Evolutionary conservation across 2,329 filamentous ascomycete genomes (phyloP).

Genomic region (Xylaria hypoxylon): DNA sequence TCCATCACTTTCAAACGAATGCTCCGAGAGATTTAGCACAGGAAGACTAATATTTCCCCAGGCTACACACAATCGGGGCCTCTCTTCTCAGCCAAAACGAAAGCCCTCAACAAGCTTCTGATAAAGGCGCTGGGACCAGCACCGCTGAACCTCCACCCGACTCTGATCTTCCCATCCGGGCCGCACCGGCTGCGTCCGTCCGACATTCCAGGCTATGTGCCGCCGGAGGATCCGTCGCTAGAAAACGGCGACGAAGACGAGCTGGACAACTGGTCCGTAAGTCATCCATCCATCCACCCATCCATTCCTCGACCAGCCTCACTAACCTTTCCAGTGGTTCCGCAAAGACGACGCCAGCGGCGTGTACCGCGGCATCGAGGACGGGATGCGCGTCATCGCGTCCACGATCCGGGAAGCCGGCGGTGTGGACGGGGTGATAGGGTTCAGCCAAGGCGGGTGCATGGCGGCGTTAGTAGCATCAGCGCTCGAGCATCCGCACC

Average conservation of each 20-base stretch:
- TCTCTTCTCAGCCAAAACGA: conserved; percentile 88
- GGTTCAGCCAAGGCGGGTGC: conserved; percentile 84
- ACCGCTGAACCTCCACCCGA: conserved; percentile 64
- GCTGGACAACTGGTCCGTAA: conserved; percentile 74
- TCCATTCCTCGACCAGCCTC: neutral
- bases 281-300: conserved; percentile 4
- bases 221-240: conserved; percentile 52
- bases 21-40: neutral
- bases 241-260: conserved; percentile 56
- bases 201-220: conserved; percentile 77
- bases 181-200: conserved; percentile 71
- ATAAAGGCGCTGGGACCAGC: conserved; percentile 74
- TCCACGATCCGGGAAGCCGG: conserved; percentile 70
- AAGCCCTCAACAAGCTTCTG: conserved; percentile 84
- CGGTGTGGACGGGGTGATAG: conserved; percentile 81
- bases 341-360: conserved; percentile 74
- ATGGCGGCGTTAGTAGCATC: conserved; percentile 78
- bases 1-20: neutral
- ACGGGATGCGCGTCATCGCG: conserved; percentile 74
- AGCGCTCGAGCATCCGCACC: conserved; percentile 70
- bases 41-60: conserved; percentile 46
- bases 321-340: conserved; percentile 68
- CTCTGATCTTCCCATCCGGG: conserved; percentile 75
- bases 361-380: conserved; percentile 76
- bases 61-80: conserved; percentile 92